These are phyloP conservation scores for Prunus mongolica DNA, from an alignment of 306 rosid species.

Conservation along the genomic window DNA sequence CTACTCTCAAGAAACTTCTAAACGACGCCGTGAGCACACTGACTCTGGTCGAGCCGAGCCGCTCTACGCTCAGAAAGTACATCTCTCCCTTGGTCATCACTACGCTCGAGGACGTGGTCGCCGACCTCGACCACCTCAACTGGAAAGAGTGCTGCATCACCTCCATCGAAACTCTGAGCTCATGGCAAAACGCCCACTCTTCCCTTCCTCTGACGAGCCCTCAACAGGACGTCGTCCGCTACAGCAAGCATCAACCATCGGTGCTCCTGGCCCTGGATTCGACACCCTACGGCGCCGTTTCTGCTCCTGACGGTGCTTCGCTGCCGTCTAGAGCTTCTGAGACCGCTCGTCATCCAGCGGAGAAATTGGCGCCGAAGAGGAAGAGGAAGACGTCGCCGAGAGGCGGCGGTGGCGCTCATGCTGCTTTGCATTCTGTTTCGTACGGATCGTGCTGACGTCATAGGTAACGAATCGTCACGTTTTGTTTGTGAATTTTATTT, in stretches of 20 bases:
- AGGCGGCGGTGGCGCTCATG: background rate
- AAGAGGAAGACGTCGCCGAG: conserved; percentile 11
- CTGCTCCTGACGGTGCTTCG: background rate
- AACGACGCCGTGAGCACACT: conserved; percentile 48
- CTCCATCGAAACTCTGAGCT: conserved; percentile 43
- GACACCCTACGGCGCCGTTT: background rate
- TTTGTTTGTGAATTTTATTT: background rate
- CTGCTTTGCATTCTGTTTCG: conserved; percentile 15
- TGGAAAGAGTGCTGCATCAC: conserved; percentile 88
- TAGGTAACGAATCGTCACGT: background rate
- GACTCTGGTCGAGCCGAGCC: conserved; percentile 43
- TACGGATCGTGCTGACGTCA: conserved; percentile 29
- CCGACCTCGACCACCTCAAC: conserved; percentile 53
- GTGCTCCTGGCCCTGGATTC: background rate
- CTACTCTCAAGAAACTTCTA: conserved; percentile 33
- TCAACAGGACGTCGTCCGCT: background rate
- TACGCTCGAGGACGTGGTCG: conserved; percentile 41
- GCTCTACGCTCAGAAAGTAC: conserved; percentile 56
- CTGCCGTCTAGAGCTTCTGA: background rate
- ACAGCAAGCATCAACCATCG: background rate
- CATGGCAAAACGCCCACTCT: conserved; percentile 12
- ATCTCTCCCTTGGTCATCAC: conserved; percentile 37
- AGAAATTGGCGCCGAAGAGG: conserved; percentile 37
- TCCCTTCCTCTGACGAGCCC: conserved; percentile 5
- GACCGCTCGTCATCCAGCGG: background rate